Evolutionary conservation across 176 grass and related monocot species (phyloP), one percentile per base, ranked within the genome.

Genomic region (Hordeum marinum): DNA sequence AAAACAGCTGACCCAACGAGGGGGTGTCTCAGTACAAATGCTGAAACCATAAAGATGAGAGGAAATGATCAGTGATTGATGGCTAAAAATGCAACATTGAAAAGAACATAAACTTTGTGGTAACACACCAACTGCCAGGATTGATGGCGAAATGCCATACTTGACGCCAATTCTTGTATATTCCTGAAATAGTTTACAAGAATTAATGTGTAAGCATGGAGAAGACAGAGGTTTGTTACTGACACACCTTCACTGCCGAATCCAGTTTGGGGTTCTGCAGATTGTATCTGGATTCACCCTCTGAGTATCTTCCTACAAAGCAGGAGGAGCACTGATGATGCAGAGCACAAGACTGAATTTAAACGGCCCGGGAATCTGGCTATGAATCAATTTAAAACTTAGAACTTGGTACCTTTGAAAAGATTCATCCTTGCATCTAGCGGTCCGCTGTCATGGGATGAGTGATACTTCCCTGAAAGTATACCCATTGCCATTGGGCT

Each of bases 401-500:
- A 34, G 26, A 86, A 40, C n/a, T 27, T 37, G 35, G 7, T 65
- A 95, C 96, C 93, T 92, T 60, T 88, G 75, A 98, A 98, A 80
- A 98, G 80, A 89, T 95, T 98, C 87, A 98, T 88, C 80, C 96
- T 84, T 87, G 91, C 93, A 63, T 95, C 91, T 43, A 54, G 73
- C 11, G 89, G 89, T 4, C 83, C 83, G 3, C 78, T 80, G 63
- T 69, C 63, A 60, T 68, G 57, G 17, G 62, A 59, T 9, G 80
- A 90, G 58, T 90, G 88, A 57, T 98, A 98, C 82, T 98, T 98
- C 61, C 93, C 93, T 55, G 93, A 95, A 83, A 95, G 93, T 90
- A 98, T 90, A 63, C 93, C 96, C 93, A 98, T 98, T 55, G 96
- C 93, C 89, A 98, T 94, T 63, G 96, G 96, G 42, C 96, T 98